Conservation (phyloP, 1,139 yeast genomes). For the Scheffersomyces segobiensis region DNA sequence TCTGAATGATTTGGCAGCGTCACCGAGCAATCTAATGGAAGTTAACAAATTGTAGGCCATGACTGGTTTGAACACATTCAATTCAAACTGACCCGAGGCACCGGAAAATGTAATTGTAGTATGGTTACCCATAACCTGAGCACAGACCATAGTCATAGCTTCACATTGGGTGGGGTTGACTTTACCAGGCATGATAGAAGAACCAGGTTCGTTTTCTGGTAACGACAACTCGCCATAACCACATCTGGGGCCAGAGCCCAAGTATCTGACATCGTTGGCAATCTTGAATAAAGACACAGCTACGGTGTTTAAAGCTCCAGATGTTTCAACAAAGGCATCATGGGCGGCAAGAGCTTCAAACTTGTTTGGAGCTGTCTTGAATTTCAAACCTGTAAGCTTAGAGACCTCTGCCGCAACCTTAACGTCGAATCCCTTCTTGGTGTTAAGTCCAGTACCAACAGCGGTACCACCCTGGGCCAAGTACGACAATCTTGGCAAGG, state of each 20-base stretch:
- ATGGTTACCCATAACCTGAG: constrained; percentile 22
- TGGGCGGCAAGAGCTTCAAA: constrained; percentile 24
- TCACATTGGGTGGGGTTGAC: constrained; percentile 24
- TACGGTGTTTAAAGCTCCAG: constrained; percentile 21
- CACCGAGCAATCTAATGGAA: constrained; percentile 19
- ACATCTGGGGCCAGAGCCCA: constrained; percentile 23
- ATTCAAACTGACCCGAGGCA: constrained; percentile 23
- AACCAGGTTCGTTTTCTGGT: constrained; percentile 23
- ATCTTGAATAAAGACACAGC: constrained; percentile 21
- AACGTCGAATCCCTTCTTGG: constrained; percentile 18
- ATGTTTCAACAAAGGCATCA: constrained; percentile 21
- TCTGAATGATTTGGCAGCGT: constrained; percentile 19
- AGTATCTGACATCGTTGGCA: constrained; percentile 22
- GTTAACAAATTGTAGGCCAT: constrained; percentile 20
- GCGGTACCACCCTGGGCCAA: constrained; percentile 25
- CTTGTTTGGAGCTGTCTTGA: constrained; percentile 23
- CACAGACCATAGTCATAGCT: constrained; percentile 22
- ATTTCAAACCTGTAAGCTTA: constrained; percentile 16
- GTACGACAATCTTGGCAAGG: constrained; percentile 18
- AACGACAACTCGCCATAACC: constrained; percentile 22
- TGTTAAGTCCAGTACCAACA: constrained; percentile 22
- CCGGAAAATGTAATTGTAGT: constrained; percentile 22
- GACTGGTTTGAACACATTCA: constrained; percentile 23
- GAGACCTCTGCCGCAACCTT: constrained; percentile 18
- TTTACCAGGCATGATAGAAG: constrained; percentile 23